Percentiles rank a stretch among this genome's conserved stretches.
Evolutionary conservation across 805 yeast genomes (phyloP).

Genomic region (Kuraishia capsulata): DNA sequence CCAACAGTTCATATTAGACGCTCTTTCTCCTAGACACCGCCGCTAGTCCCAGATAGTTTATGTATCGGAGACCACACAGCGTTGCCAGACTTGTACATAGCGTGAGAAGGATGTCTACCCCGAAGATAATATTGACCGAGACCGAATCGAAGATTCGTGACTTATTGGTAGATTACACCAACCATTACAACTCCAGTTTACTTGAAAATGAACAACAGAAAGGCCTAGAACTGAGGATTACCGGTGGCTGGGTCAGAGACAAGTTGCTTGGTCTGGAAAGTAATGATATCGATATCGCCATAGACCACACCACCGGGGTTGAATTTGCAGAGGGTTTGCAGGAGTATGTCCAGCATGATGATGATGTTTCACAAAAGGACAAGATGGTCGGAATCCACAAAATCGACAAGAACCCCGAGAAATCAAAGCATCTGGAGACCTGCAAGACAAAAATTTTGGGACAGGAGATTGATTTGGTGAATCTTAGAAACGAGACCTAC

Average conservation of each 20-base stretch:
- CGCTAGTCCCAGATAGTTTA: no score
- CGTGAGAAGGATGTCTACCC: no score
- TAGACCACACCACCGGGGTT: slow-evolving; percentile 78
- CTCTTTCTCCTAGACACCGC: no score
- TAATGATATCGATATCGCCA: slow-evolving; percentile 88
- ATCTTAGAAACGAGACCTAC: slow-evolving; percentile 80
- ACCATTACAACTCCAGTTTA: slow-evolving; percentile 19
- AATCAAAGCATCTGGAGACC: slow-evolving; percentile 93
- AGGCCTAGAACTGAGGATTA: slow-evolving; percentile 56
- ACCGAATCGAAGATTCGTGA: slow-evolving; percentile 32
- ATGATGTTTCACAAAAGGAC: slow-evolving; percentile 6
- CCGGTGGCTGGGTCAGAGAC: slow-evolving; percentile 99
- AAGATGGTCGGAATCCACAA: slow-evolving; percentile 45
- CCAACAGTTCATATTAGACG: no score
- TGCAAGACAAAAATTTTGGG: slow-evolving; percentile 84
- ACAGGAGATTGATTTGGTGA: slow-evolving; percentile 89
- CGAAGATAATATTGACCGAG: slow-evolving; percentile 23
- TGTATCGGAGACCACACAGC: no score
- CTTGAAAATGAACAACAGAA: slow-evolving; percentile 15
- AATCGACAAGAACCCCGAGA: slow-evolving; percentile 88
- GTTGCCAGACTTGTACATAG: no score
- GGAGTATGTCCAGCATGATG: slow-evolving; percentile 30
- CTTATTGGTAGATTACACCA: slow-evolving; percentile 31
- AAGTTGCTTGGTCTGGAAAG: slow-evolving; percentile 73
- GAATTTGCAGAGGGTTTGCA: slow-evolving; percentile 66